These are phyloP conservation scores for Avicennia marina DNA, from an alignment of 257 asterid species.

Conservation along the genomic window DNA sequence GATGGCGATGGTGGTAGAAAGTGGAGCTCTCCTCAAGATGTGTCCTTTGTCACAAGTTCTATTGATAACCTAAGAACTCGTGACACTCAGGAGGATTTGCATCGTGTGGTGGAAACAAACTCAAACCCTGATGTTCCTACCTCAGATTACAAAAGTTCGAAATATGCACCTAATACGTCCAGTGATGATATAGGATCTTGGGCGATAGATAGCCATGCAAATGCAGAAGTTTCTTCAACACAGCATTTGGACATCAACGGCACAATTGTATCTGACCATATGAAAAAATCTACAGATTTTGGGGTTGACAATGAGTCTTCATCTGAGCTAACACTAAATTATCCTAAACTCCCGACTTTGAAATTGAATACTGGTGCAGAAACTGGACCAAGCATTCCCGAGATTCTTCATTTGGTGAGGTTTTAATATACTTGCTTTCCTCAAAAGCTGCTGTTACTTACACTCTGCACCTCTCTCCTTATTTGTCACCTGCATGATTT, in stretches of 20 bases:
- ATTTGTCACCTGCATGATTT: neutral
- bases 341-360: slow-evolving; percentile 53
- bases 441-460: slow-evolving; percentile 1
- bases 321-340: slow-evolving; percentile 39
- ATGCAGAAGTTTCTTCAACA: slow-evolving; percentile 41
- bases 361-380: slow-evolving; percentile 48
- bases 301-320: slow-evolving; percentile 49
- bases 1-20: slow-evolving; percentile 90
- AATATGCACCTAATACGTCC: slow-evolving; percentile 39
- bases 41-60: slow-evolving; percentile 33
- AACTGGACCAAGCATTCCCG: slow-evolving; percentile 90
- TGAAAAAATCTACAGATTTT: slow-evolving; percentile 34
- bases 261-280: slow-evolving; percentile 48
- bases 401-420: slow-evolving; percentile 90
- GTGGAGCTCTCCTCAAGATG: slow-evolving; percentile 73
- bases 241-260: slow-evolving; percentile 59
- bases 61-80: slow-evolving; percentile 37
- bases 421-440: no score
- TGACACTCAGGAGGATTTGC: slow-evolving; percentile 49
- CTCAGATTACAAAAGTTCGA: slow-evolving; percentile 46
- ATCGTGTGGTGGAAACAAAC: slow-evolving; percentile 37
- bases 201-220: slow-evolving; percentile 40
- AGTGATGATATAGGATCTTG: slow-evolving; percentile 44
- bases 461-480: neutral
- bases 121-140: slow-evolving; percentile 43